Evolutionary conservation across 1,284 basidiomycete species (phyloP), one percentile per base, ranked within the genome.

Genomic region (Cutaneotrichosporon cavernicola): DNA sequence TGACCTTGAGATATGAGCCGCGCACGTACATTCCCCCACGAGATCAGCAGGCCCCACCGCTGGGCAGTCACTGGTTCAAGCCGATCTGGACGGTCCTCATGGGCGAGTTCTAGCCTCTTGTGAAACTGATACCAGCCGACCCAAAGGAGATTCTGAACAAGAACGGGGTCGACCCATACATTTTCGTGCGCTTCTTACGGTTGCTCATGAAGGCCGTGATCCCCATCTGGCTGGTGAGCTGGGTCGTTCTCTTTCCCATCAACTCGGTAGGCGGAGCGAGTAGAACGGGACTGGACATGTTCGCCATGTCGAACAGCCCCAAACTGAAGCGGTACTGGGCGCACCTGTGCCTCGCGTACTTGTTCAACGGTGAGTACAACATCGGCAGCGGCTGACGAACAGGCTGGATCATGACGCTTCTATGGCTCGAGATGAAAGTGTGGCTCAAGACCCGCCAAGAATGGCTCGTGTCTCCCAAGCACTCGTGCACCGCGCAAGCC

Each of bases 401-500:
- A 51, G 50, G 86, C 68, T 90, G 87, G 82, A 85, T 89, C n/a
- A 74, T 90, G n/a, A 90, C 82, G 74, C 83, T 88, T 76, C 85
- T 91, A 56, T 84, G 85, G 61, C 81, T 81, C 21, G 89, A 90
- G 73, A 86, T 89, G 83, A 65, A 81, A 16, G 82, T 86, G 67
- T 91, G 89, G 78, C 80, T 89, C 55, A 79, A 84, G 55, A 82
- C 88, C 65, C 86, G 90, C 49, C 89, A 91, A 68, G 81, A 86
- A 59, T 89, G 88, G 78, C 84, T 91, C 32, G 83, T 87, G 68
- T 86, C 84, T 66, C 84, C 84, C 47, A 82, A 84, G 22, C 88
- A 91, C 75, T 85, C 86, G 2, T 78, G 80, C 14, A 82, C 86
- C 8, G 86, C 89, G 2, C 89, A 90, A 80, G 88, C 90, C 1